These are phyloP conservation scores for Hemisphaericaspora subhashii DNA, from an alignment of 1,139 yeast genomes.

Conservation along the genomic window DNA sequence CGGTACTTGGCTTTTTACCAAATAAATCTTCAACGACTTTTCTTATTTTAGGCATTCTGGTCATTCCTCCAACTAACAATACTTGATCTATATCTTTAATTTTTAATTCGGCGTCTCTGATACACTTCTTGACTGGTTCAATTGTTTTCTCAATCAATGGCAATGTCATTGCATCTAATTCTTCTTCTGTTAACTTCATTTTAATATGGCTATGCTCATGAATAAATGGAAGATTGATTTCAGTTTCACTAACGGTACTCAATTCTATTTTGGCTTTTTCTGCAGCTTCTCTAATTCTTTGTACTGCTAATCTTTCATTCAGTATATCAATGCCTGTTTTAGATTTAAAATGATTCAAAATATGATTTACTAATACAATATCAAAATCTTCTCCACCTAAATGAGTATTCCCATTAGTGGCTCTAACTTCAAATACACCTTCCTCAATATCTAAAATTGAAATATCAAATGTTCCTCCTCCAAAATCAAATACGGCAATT, in stretches of 20 bases:
- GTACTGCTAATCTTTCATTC: constrained; percentile 51
- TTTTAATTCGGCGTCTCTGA: constrained; percentile 68
- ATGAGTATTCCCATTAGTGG: constrained; percentile 85
- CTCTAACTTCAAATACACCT: constrained; percentile 78
- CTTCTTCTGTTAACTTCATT: constrained; percentile 55
- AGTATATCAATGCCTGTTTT: constrained; percentile 46
- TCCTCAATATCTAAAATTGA: constrained; percentile 77
- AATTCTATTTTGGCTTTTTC: constrained; percentile 71
- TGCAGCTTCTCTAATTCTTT: constrained; percentile 70
- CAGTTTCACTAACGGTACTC: constrained; percentile 57
- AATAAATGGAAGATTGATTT: constrained; percentile 65
- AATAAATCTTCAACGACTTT: constrained; percentile 57
- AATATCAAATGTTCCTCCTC: constrained; percentile 85
- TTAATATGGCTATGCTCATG: constrained; percentile 51
- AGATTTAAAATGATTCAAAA: constrained; percentile 47
- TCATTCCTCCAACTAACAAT: constrained; percentile 76
- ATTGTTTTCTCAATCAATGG: constrained; percentile 62
- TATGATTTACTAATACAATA: constrained; percentile 54
- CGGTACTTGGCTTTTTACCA: constrained; percentile 57
- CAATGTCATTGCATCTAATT: constrained; percentile 63
- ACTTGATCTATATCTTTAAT: constrained; percentile 58
- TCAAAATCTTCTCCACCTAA: constrained; percentile 85
- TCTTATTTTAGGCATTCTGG: constrained; percentile 77
- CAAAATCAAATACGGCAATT: constrained; percentile 77
- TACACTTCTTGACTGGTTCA: constrained; percentile 64